These are phyloP conservation scores for Phialocephala sp. DNA, from an alignment of 2,329 filamentous ascomycete species.

Conservation along the genomic window DNA sequence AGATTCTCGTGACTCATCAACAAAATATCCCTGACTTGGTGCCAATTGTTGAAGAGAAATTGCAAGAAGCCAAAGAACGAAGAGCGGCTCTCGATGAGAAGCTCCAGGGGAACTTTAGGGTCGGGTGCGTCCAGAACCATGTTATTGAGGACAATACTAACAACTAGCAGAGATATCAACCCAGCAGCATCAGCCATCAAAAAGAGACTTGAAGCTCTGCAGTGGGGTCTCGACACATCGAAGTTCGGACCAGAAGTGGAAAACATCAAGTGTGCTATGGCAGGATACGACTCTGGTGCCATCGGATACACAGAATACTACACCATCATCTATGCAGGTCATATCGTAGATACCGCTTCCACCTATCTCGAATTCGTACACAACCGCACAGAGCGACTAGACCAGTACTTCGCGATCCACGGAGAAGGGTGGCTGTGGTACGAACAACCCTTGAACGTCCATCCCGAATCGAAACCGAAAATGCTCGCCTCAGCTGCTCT, in stretches of 20 bases:
- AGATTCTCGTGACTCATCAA: constrained; percentile 22
- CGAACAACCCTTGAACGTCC: constrained; percentile 43
- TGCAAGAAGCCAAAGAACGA: constrained; percentile 19
- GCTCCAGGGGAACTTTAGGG: constrained; percentile 42
- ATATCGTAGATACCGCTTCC: constrained; percentile 49
- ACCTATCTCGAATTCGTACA: constrained; percentile 47
- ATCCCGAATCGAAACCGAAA: constrained; percentile 21
- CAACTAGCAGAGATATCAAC: constrained; percentile 16
- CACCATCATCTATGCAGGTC: constrained; percentile 51
- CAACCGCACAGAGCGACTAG: constrained; percentile 48
- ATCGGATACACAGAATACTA: constrained; percentile 49
- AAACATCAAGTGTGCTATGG: constrained; percentile 51
- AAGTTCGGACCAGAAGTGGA: constrained; percentile 45
- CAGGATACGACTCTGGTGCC: constrained; percentile 48
- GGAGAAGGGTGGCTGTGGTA: constrained; percentile 54
- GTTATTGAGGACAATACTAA: constrained; percentile 22
- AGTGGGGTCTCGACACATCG: constrained; percentile 42
- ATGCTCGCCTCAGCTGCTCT: constrained; percentile 8
- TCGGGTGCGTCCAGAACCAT: constrained; percentile 32
- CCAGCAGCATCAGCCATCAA: constrained; percentile 39
- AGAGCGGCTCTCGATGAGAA: constrained; percentile 40
- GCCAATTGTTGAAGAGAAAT: constrained; percentile 20
- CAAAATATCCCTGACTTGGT: constrained; percentile 22
- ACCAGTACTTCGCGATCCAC: constrained; percentile 45
- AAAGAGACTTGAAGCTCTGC: constrained; percentile 44